Percentiles rank a stretch among this genome's conserved stretches.
phyloP scores from a whole-genome alignment of 768 basidiomycete genomes.

The Boletus patriciae region DNA sequence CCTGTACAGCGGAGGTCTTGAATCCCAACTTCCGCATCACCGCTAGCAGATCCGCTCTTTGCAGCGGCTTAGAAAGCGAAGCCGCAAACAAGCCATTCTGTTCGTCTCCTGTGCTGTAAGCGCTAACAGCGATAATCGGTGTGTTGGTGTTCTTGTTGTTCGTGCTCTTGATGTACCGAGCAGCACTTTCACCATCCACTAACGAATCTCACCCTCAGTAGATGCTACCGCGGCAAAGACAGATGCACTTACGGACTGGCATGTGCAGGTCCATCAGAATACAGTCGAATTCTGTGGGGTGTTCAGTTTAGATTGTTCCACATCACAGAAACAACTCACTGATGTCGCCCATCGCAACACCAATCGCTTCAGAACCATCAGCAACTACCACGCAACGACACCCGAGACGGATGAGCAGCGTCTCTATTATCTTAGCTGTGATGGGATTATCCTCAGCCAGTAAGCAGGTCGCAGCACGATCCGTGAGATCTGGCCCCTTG shows the following conservation, averaged over 20 bases:
- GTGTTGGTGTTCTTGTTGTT: slow-evolving; percentile 93
- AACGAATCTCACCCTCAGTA: slow-evolving; percentile 18
- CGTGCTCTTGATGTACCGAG: slow-evolving; percentile 95
- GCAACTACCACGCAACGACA: slow-evolving; percentile 95
- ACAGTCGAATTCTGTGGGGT: slow-evolving; percentile 79
- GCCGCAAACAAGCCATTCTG: slow-evolving; percentile 73
- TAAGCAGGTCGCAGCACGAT: slow-evolving; percentile 89
- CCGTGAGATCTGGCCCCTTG: slow-evolving; percentile 73
- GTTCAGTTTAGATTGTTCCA: slow-evolving; percentile 5
- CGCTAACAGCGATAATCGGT: slow-evolving; percentile 90
- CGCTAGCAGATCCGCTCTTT: slow-evolving; percentile 80
- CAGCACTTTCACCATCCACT: slow-evolving; percentile 96
- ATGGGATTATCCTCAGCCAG: slow-evolving; percentile 98
- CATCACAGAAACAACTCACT: slow-evolving; percentile 53
- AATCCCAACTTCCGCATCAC: slow-evolving; percentile 88
- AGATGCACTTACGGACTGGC: slow-evolving; percentile 73
- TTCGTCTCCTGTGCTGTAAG: slow-evolving; percentile 76
- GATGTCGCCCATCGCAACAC: slow-evolving; percentile 96
- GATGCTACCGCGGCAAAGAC: neutral
- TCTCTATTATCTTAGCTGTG: slow-evolving; percentile 96
- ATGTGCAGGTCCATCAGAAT: slow-evolving; percentile 95
- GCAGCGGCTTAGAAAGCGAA: slow-evolving; percentile 84
- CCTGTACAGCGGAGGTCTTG: slow-evolving; percentile 76
- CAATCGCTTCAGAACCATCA: slow-evolving; percentile 95
- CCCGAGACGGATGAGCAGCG: slow-evolving; percentile 87